These are phyloP conservation scores for Barnettozyma californica DNA, from an alignment of 805 yeast species.

Conservation along the genomic window DNA sequence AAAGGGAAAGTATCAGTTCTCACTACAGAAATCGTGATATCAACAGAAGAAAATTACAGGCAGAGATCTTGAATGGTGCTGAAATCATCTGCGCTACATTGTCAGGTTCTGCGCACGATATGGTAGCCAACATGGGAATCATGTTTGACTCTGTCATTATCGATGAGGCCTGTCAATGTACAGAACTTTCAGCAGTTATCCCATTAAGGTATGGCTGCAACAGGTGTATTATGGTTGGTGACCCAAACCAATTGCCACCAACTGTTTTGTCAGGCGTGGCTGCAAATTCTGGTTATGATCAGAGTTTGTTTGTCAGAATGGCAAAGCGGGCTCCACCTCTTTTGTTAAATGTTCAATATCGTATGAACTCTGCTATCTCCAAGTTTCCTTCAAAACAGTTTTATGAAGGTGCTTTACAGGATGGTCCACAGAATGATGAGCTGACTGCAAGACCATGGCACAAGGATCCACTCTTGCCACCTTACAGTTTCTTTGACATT, in stretches of 20 bases:
- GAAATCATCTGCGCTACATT: conserved; percentile 87
- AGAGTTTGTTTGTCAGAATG: conserved; percentile 91
- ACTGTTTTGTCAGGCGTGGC: conserved; percentile 91
- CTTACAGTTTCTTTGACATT: conserved; percentile 76
- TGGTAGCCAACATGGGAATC: conserved; percentile 66
- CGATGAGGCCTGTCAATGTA: conserved; percentile 98
- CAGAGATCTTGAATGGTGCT: conserved; percentile 63
- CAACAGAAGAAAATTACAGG: conserved; percentile 70
- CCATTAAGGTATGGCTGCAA: conserved; percentile 89
- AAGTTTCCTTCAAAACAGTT: conserved; percentile 81
- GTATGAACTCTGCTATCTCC: conserved; percentile 95
- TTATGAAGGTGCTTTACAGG: conserved; percentile 64
- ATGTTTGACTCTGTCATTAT: conserved; percentile 86
- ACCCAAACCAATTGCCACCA: conserved; percentile 96
- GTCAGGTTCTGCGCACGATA: conserved; percentile 92
- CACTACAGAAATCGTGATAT: conserved; percentile 72
- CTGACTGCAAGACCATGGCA: conserved; percentile 77
- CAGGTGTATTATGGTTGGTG: conserved; percentile 95
- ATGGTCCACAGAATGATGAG: conserved; percentile 69
- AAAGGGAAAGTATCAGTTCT: conserved; percentile 66
- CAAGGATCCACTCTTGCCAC: conserved; percentile 44
- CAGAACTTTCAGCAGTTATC: conserved; percentile 84
- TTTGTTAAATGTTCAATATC: conserved; percentile 84
- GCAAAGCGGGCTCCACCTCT: conserved; percentile 58
- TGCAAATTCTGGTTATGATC: conserved; percentile 73